phyloP scores from a whole-genome alignment of 2,329 filamentous ascomycete species.

The Fusarium bulbicola region DNA sequence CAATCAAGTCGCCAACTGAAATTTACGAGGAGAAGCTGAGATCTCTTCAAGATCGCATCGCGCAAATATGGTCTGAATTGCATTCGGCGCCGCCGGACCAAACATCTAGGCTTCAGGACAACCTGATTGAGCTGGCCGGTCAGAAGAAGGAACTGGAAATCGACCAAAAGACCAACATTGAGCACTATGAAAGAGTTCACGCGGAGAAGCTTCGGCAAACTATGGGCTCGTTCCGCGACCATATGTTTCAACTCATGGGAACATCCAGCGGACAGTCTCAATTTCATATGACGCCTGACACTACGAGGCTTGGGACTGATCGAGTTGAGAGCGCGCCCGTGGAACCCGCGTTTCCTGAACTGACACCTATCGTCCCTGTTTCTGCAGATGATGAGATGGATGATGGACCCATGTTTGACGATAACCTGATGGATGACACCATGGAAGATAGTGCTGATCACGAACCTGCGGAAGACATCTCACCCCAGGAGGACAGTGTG shows the following conservation, averaged over 20 bases:
- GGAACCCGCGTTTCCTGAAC: not conserved
- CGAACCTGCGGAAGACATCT: not conserved
- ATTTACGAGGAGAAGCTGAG: not conserved
- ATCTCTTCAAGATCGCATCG: not conserved
- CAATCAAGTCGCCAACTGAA: not conserved
- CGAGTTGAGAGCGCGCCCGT: not conserved
- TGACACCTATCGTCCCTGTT: not conserved
- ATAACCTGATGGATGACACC: not conserved
- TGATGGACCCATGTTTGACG: not conserved
- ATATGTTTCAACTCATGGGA: not conserved
- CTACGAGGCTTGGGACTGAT: not conserved
- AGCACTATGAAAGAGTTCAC: not conserved
- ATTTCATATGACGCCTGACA: not conserved
- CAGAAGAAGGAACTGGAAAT: slow-evolving; percentile 17
- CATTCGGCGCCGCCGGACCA: not conserved
- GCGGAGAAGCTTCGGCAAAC: not conserved
- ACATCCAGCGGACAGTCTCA: not conserved
- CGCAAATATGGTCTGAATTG: not conserved
- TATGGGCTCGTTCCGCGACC: not conserved
- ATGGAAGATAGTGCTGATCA: not conserved
- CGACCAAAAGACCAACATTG: not conserved
- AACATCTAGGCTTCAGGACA: not conserved
- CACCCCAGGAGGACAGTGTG: not conserved
- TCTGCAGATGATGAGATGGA: not conserved
- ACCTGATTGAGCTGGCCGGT: not conserved